Evolutionary conservation across 78 protist species (phyloP).

Genomic region (slime mould (Dictyostelium discoideum)): dicty_2.7 NC_007089.4:945001-945500

Average conservation of each 20-base stretch:
- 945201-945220: constrained; percentile 37
- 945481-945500: background rate
- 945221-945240: constrained; percentile 11
- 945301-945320: constrained; percentile 23
- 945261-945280: constrained; percentile 19
- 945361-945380: background rate
- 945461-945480: too few species aligned
- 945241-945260: background rate
- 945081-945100: background rate
- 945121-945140: background rate
- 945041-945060: background rate
- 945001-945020: background rate
- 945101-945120: background rate
- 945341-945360: background rate
- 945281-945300: constrained; percentile 12
- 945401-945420: background rate
- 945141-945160: background rate
- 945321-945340: constrained; percentile 13
- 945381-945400: background rate
- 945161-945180: background rate
- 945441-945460: background rate
- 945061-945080: background rate
- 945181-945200: background rate
- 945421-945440: background rate
- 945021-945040: background rate